Evolutionary conservation across 495 filamentous ascomycete species (phyloP).

Genomic region (Trichocladium antarcticum): DNA sequence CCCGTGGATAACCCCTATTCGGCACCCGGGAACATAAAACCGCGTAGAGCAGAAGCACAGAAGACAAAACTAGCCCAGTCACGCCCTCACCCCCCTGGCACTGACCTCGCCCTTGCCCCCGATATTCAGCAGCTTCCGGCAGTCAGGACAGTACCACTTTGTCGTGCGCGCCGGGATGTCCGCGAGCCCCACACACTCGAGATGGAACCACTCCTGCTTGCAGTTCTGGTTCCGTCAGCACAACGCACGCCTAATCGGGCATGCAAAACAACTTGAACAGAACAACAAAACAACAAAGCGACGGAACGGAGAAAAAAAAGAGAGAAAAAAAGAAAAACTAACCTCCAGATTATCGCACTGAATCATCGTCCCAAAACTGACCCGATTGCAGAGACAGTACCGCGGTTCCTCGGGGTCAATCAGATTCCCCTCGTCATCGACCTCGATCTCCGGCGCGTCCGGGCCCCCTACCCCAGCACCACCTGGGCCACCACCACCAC

Average conservation of each 20-base stretch:
- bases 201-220: constrained; percentile 84
- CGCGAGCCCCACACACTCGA: constrained; percentile 70
- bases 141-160: constrained; percentile 95
- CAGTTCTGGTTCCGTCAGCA: constrained; percentile 44
- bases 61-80: too few species aligned
- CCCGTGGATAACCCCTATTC: too few species aligned
- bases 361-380: constrained; percentile 93
- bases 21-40: too few species aligned
- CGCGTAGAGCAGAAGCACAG: too few species aligned
- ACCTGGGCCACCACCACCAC: not conserved
- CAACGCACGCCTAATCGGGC: too few species aligned
- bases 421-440: constrained; percentile 57
- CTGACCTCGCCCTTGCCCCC: constrained; percentile 46
- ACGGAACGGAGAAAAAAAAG: not conserved
- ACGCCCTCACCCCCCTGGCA: constrained; percentile 42
- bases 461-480: constrained; percentile 21
- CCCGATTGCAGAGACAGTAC: constrained; percentile 85
- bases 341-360: constrained; percentile 85
- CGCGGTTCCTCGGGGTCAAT: constrained; percentile 80
- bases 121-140: constrained; percentile 55
- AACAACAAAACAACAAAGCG: too few species aligned
- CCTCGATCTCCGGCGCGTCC: constrained; percentile 35
- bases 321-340: constrained; percentile 31
- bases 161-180: constrained; percentile 64
- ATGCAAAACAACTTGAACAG: too few species aligned